phyloP scores from a whole-genome alignment of 2,329 filamentous ascomycete genomes.

The Lasiodiplodia theobromae region DNA sequence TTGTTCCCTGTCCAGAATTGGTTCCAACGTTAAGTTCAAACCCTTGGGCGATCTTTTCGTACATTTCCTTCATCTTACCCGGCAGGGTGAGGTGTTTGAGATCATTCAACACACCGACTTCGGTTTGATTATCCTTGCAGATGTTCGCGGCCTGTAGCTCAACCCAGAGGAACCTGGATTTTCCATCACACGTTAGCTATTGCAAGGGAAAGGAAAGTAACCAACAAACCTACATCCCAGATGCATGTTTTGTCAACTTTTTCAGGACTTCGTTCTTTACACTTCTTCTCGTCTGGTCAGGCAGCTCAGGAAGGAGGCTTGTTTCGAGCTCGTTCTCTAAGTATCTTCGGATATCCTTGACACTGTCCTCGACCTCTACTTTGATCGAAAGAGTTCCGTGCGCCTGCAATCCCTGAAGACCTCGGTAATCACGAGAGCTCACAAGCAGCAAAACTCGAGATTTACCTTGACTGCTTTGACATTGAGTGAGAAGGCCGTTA shows the following conservation, averaged over 20 bases:
- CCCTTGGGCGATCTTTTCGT: not conserved
- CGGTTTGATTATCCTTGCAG: no score
- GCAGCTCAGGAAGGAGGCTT: no score
- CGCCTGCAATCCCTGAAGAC: not conserved
- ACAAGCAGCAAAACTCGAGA: not conserved
- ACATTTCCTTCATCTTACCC: not conserved
- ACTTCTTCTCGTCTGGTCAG: no score
- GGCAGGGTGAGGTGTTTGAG: not conserved
- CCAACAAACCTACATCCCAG: not conserved
- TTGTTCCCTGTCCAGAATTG: not conserved
- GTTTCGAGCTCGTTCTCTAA: not conserved
- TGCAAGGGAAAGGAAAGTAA: not conserved
- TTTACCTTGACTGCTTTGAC: not conserved
- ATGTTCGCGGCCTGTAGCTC: not conserved
- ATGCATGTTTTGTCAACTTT: not conserved
- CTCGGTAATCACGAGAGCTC: not conserved
- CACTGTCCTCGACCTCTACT: not conserved
- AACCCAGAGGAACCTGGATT: not conserved
- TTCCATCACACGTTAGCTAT: not conserved
- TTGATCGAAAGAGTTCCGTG: not conserved
- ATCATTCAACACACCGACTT: not conserved
- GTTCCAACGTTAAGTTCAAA: not conserved
- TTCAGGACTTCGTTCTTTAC: not conserved
- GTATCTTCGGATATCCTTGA: not conserved
- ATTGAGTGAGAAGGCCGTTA: not conserved